Conservation (phyloP, 148 eudicot species). For the Chenopodium formosanum region DNA sequence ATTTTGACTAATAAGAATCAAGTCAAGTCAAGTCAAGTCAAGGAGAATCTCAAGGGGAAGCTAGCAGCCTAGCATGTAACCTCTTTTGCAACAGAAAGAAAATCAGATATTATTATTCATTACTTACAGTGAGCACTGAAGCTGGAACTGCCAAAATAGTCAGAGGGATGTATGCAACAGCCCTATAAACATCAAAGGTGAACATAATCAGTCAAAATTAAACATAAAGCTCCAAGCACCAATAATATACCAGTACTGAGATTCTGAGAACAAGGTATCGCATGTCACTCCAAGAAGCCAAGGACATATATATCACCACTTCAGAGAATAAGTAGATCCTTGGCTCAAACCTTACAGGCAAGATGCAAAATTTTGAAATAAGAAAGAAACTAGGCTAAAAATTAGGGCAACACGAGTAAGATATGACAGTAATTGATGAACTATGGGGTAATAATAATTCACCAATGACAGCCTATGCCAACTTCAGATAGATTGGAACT, state of each 20-base stretch:
- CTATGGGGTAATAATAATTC: too few relatives aligned
- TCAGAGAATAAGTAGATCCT: too few relatives aligned
- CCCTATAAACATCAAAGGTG: constrained; percentile 46
- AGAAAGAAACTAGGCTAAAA: too few relatives aligned
- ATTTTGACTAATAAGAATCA: not conserved
- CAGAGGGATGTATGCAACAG: constrained; percentile 87
- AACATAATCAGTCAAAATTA: constrained; percentile 16
- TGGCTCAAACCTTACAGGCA: too few relatives aligned
- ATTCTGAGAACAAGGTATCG: not conserved
- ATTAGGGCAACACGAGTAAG: too few relatives aligned
- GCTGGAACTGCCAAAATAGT: constrained; percentile 97
- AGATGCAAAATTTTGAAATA: too few relatives aligned
- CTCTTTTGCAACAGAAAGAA: not conserved
- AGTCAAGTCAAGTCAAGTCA: not conserved
- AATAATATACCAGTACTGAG: not conserved
- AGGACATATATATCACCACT: too few relatives aligned
- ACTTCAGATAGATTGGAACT: too few relatives aligned
- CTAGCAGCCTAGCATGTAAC: not conserved
- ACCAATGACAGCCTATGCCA: too few relatives aligned
- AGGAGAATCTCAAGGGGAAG: not conserved
- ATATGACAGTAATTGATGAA: too few relatives aligned
- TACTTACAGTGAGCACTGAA: constrained; percentile 85
- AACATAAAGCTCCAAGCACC: not conserved
- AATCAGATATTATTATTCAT: constrained; percentile 1
- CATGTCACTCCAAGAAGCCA: not conserved